Evolutionary conservation across 164 flowering plant genomes (phyloP).

Genomic region (Stephania cephalantha): DNA sequence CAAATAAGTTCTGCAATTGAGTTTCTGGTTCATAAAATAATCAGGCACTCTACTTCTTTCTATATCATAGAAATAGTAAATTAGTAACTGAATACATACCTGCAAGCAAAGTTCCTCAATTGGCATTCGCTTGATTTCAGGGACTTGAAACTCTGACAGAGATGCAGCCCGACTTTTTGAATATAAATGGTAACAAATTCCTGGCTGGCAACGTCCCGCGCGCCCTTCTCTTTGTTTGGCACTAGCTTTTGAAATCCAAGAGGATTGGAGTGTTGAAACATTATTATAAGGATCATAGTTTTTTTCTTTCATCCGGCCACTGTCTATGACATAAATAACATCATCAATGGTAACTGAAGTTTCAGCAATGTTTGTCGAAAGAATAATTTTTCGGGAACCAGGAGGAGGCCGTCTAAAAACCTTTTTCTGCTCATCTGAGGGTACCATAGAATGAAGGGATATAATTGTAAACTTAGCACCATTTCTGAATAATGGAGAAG

Average conservation of each 20-base stretch:
- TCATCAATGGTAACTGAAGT: slow-evolving; percentile 91
- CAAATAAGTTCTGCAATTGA: neutral
- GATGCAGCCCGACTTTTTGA: slow-evolving; percentile 71
- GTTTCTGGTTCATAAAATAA: neutral
- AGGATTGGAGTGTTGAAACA: slow-evolving; percentile 89
- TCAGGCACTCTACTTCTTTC: neutral
- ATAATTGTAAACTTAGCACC: slow-evolving; percentile 57
- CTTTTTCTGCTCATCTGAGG: slow-evolving; percentile 80
- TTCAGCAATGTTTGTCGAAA: slow-evolving; percentile 97
- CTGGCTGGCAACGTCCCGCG: slow-evolving; percentile 96
- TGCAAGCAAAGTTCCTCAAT: slow-evolving; percentile 94
- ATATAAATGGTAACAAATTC: slow-evolving; percentile 90
- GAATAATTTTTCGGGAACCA: slow-evolving; percentile 88
- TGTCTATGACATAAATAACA: slow-evolving; percentile 90
- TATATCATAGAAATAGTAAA: neutral
- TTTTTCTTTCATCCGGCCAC: slow-evolving; percentile 95
- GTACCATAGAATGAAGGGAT: slow-evolving; percentile 90
- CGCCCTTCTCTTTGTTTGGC: slow-evolving; percentile 93
- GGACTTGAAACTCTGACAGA: slow-evolving; percentile 74
- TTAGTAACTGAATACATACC: slow-evolving; percentile 32
- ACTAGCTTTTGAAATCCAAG: slow-evolving; percentile 96
- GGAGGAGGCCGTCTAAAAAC: slow-evolving; percentile 62
- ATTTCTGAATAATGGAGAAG: slow-evolving; percentile 54
- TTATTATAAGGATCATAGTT: slow-evolving; percentile 92
- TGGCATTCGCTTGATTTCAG: slow-evolving; percentile 91